Percentiles rank a stretch among this genome's conserved stretches.
Evolutionary conservation across 768 basidiomycete genomes (phyloP).

Genomic region (Brasilioporus rufonigricans): DNA sequence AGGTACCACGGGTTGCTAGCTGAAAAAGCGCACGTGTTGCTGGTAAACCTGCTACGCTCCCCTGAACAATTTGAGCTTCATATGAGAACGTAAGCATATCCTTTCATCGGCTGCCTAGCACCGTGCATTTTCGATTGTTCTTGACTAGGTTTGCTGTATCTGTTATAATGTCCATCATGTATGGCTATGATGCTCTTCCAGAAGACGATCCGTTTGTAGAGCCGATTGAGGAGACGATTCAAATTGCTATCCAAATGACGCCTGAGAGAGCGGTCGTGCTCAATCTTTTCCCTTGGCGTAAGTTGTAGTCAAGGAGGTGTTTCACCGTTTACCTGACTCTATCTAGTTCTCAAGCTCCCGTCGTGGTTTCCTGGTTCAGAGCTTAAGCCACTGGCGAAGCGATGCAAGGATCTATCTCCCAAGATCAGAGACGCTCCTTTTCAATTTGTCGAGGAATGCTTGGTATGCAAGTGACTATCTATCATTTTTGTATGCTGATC

Average conservation of each 20-base stretch:
- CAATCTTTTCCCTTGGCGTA: slow-evolving; percentile 20
- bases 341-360: slow-evolving; percentile 18
- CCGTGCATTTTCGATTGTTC: neutral
- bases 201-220: slow-evolving; percentile 19
- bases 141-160: slow-evolving; percentile 18
- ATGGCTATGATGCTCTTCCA: slow-evolving; percentile 18
- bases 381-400: slow-evolving; percentile 5
- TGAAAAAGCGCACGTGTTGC: slow-evolving; percentile 1
- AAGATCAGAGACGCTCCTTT: slow-evolving; percentile 19
- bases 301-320: neutral
- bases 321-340: neutral
- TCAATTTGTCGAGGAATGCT: slow-evolving; percentile 22
- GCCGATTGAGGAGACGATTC: slow-evolving; percentile 12
- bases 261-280: slow-evolving; percentile 20
- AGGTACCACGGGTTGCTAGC: slow-evolving; percentile 10
- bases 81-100: slow-evolving; percentile 19
- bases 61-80: slow-evolving; percentile 19
- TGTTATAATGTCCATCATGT: slow-evolving; percentile 19
- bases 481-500: neutral
- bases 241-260: slow-evolving; percentile 8
- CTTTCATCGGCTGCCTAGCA: neutral
- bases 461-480: slow-evolving; percentile 8
- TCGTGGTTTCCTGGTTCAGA: slow-evolving; percentile 18
- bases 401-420: slow-evolving; percentile 10
- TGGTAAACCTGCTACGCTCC: slow-evolving; percentile 8